Evolutionary conservation across 805 yeast species (phyloP), one percentile per base, ranked within the genome.

Genomic region (Nakazawaea ambrosiae): DNA sequence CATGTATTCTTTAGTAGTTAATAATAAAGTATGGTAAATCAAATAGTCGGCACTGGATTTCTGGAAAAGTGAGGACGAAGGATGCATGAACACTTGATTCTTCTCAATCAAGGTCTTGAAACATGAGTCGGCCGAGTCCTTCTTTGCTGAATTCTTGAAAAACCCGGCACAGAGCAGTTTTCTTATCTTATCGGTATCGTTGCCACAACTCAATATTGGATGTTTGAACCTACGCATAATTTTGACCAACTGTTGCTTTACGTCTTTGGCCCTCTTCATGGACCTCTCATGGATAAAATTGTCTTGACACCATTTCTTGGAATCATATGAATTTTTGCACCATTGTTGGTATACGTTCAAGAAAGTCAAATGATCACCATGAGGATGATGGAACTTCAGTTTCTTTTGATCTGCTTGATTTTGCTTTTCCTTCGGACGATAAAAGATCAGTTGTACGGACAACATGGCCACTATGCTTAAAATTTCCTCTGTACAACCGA

Each of bases 1-100:
- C 96, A 90, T 87, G 52, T 84, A 92, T 65, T 90, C 97, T 51
- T 79, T 78, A 12, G 83, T 73, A 0, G 98, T 90, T 46, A 87
- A 66, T 22, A 88, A 73, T 37, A 88, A 66, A 23, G 88, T 83
- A 50, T 88, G 88, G 50, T 86, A 89, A 7, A 90, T 57, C 31
- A 88, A 81, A 59, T 85, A 86, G 42, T 83, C 90, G 10, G 90
- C 84, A 2, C 57, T 57, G 26, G 49, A 48, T 29, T 65, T 68
- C 40, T 63, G 64, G 51, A 70, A 75, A 15, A 90, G 55, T 4
- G 87, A 62, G 43, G 94, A 82, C 2, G 95, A 83, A 1, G 98
- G 98, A 55, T 90, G 97, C 42, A 90, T 70, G 41, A 71, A 75
- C 12, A 89, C 95, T 1, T 80, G 76, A 0, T 84, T 79, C 24